Percentiles rank a stretch among this genome's conserved stretches.
phyloP scores from a whole-genome alignment of 176 grass and related monocot genomes.

The Carex myosuroides region DNA sequence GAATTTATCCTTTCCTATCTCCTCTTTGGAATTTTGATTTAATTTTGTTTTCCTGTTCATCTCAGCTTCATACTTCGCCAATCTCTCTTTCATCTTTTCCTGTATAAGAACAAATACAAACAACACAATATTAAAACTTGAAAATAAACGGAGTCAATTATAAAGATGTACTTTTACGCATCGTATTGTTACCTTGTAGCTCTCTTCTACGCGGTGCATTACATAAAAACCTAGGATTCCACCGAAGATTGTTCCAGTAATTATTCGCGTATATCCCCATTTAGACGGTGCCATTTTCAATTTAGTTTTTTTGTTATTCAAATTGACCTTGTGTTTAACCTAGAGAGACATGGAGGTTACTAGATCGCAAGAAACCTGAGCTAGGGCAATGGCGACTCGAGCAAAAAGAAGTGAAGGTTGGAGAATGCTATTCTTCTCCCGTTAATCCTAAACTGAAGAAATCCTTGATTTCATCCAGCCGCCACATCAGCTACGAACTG shows the following conservation, averaged over 20 bases:
- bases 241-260: constrained; percentile 68
- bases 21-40: constrained; percentile 31
- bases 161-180: not conserved
- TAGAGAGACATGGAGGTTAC: too few species aligned
- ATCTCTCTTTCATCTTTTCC: constrained; percentile 77
- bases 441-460: not conserved
- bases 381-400: too few species aligned
- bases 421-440: not conserved
- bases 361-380: too few species aligned
- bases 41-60: constrained; percentile 45
- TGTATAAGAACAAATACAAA: constrained; percentile 18
- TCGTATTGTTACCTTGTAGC: constrained; percentile 53
- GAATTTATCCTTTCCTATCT: constrained; percentile 33
- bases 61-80: constrained; percentile 55
- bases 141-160: not conserved
- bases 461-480: not conserved
- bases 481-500: not conserved
- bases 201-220: constrained; percentile 76
- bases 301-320: not conserved
- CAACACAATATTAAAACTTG: not conserved
- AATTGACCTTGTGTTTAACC: not conserved
- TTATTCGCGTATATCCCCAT: constrained; percentile 64
- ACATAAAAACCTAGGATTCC: constrained; percentile 73
- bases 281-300: not conserved
- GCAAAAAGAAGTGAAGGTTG: not conserved